These are phyloP conservation scores for Candida namnaoensis DNA, from an alignment of 805 yeast species.

Conservation along the genomic window DNA sequence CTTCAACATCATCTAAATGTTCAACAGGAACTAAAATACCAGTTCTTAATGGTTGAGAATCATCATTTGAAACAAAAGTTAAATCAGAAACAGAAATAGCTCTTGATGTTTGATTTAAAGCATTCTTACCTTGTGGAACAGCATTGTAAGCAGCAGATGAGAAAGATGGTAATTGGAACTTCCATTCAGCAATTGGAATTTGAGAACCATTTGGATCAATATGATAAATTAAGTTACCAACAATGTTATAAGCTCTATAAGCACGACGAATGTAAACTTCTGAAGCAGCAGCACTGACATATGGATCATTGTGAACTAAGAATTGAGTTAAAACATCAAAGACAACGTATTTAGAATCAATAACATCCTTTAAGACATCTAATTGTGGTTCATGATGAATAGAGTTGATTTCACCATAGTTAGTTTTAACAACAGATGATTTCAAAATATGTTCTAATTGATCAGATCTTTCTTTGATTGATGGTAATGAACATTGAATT, in stretches of 20 bases:
- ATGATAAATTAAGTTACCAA: slow-evolving; percentile 65
- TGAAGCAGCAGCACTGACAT: slow-evolving; percentile 92
- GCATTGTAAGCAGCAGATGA: slow-evolving; percentile 69
- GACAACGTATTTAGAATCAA: slow-evolving; percentile 92
- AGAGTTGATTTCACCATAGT: slow-evolving; percentile 77
- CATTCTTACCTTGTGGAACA: slow-evolving; percentile 38
- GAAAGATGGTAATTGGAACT: slow-evolving; percentile 74
- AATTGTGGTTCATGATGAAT: slow-evolving; percentile 77
- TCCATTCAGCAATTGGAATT: slow-evolving; percentile 77
- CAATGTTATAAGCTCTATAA: slow-evolving; percentile 89
- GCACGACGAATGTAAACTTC: slow-evolving; percentile 96
- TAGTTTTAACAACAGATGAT: slow-evolving; percentile 81
- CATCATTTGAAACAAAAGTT: slow-evolving; percentile 74
- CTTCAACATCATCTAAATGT: slow-evolving; percentile 88
- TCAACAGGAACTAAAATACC: slow-evolving; percentile 78
- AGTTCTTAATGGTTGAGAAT: slow-evolving; percentile 59
- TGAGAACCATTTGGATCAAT: slow-evolving; percentile 31
- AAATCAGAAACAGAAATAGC: slow-evolving; percentile 92
- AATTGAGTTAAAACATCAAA: slow-evolving; percentile 94
- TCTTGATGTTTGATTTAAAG: slow-evolving; percentile 44
- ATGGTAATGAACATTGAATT: slow-evolving; percentile 95
- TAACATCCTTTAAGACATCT: slow-evolving; percentile 77
- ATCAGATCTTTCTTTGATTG: slow-evolving; percentile 91
- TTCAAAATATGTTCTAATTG: slow-evolving; percentile 94
- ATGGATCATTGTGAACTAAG: slow-evolving; percentile 72